Conservation (phyloP, 768 basidiomycete species). For the Gloeopeniophorella convolvens region DNA sequence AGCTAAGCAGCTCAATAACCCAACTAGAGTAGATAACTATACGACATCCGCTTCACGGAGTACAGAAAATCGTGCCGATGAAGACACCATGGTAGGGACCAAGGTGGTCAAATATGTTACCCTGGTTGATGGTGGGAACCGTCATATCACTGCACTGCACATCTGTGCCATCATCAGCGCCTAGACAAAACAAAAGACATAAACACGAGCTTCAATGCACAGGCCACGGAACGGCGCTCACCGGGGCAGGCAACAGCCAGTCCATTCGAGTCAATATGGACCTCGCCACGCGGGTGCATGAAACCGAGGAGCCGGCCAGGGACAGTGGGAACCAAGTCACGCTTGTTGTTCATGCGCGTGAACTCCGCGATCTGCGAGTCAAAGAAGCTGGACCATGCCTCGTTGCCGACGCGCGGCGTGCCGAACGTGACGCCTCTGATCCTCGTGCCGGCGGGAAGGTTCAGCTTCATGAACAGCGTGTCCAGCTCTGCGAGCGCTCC, state of each 20-base stretch:
- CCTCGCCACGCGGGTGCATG: slow-evolving; percentile 7
- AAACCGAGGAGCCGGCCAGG: slow-evolving; percentile 15
- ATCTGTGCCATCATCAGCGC: slow-evolving; percentile 49
- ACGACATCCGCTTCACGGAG: not conserved
- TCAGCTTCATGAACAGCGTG: slow-evolving; percentile 13
- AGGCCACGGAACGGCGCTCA: not conserved
- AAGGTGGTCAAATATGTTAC: slow-evolving; percentile 44
- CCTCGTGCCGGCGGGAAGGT: slow-evolving; percentile 8
- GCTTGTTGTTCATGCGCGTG: slow-evolving; percentile 15
- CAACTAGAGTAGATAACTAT: no score
- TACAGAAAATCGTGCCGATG: slow-evolving; percentile 44
- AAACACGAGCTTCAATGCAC: not conserved
- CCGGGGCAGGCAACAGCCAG: slow-evolving; percentile 11
- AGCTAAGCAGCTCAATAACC: no score
- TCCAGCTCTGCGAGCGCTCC: slow-evolving; percentile 19
- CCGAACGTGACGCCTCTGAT: slow-evolving; percentile 18
- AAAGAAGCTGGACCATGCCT: slow-evolving; percentile 8
- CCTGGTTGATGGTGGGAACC: slow-evolving; percentile 42
- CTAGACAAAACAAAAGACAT: not conserved
- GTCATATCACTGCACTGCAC: slow-evolving; percentile 46
- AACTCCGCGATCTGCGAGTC: slow-evolving; percentile 17
- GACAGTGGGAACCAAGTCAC: slow-evolving; percentile 14
- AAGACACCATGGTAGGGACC: slow-evolving; percentile 51
- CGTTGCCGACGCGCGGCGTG: slow-evolving; percentile 18
- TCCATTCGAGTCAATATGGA: slow-evolving; percentile 13